Evolutionary conservation across 192 early-diverging fungal species (phyloP), one percentile per base, ranked within the genome.

Genomic region (Pilaira anomala): DNA sequence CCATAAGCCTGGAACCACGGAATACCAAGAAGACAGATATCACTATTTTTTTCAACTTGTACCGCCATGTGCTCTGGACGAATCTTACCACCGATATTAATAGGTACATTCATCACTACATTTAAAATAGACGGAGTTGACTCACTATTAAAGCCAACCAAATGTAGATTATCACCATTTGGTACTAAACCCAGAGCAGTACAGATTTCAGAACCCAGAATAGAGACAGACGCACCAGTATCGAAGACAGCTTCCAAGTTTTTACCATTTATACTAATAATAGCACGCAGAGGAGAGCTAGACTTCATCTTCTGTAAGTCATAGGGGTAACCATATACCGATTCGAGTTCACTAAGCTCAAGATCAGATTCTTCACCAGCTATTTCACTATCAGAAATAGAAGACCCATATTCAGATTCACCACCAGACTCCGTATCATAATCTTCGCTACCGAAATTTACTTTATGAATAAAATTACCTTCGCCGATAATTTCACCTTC

Each of bases 31-130:
- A 53, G 16, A 53, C 51, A 53, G 0, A 53, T 14, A 53, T 12
- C 22, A 14, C 28, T 25, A 29, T 53, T 30, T 3, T 14, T 25
- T 26, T 12, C 24, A 29, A 3, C 12, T 29, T 30, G n/a, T 1
- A 53, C 51, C 22, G 22, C 22, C 51, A 53, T 53, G 16, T 53
- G 51, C 28, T 53, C 51, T n/a, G 51, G 51, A 1, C 51, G 25
- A 16, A 48, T 13, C 3, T 18, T 48, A 7, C 46, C 46, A 48
- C 46, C 46, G 8, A 48, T 1, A 18, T 13, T 48, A 7, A 48
- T 4, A 1, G 46, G 46, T 21, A 48, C 46, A 21, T 48, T 21
- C n/a, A 48, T 18, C n/a, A 48, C 46, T 7, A 48, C 18, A 22
- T 53, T 30, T n/a, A n/a, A n/a, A n/a, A n/a, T n/a, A n/a, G n/a